Base-by-base conservation (phyloP, 1,284 basidiomycete genomes). In the Cryptococcus neoformans region DNA sequence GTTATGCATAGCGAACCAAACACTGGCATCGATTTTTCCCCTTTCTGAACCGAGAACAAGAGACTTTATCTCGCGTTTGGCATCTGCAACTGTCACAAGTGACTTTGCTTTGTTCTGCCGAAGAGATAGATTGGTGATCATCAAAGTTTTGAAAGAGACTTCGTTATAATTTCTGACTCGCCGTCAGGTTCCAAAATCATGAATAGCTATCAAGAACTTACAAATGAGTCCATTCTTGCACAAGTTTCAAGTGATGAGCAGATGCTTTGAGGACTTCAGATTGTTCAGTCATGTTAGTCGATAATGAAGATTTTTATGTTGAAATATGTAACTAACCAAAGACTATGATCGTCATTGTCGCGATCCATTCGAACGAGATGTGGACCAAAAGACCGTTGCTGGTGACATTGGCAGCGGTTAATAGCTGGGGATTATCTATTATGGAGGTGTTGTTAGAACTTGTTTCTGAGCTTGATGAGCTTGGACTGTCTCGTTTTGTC, bases 331-430 rank as follows among this genome's bases (percentile, higher is more conserved):
- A 66, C 69, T 56, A 41, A 70, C 69, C 66, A 44, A 69, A 70
- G 2, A 67, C 54, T 4, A 62, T 53, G 0, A 70, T 64, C 17
- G 70, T 36, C 34, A 59, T 37, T n/a, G 67, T 68, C 6, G 62
- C 60, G 7, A 66, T 51, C 42, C 62, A 62, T 48, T 72, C 68
- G 38, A 67, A 67, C 8, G 57, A 53, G 34, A 72, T 62, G 58
- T 72, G 70, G 12, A 67, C 68, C 36, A 62, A 60, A 39, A 69
- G 42, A 8, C 54, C 66, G 56, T 70, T 67, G 10, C 68, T 66
- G 14, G 52, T 65, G 34, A 69, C 59, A 53, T 69, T 66, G 4
- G 65, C 68, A 17, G 64, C 67, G 1, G 70, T 69, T 34, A 70
- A 62, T n/a, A 68, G 39, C 49, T 67, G 61, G 38, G 68, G 57